Evolutionary conservation across 352 stramenopile genomes (phyloP), one percentile per base, ranked within the genome.

Genomic region (Phytophthora ohioensis): DNA sequence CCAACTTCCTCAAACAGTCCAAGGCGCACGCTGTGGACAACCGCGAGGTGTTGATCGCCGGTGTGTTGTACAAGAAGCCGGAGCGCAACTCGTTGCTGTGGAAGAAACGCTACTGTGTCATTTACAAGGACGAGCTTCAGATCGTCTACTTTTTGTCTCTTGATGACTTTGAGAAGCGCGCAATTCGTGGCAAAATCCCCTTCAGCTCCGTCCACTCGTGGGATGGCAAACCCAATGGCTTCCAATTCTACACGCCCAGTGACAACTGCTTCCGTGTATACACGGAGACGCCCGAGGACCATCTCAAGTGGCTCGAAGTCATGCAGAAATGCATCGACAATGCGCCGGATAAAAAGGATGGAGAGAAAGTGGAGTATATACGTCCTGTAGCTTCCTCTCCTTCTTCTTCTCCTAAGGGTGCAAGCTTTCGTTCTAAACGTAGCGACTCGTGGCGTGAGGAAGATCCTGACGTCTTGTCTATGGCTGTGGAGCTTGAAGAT

Each of bases 221-320:
- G 88, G 88, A 95, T 49, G 88, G 88, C 71, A 95, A 95, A 73
- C 88, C 88, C 43, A 87, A 95, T 52, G 88, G 85, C 60, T 92
- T 95, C 71, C 88, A 95, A 78, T 95, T 95, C 79, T 95, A 93
- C 78, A 93, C 88, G 55, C 88, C 88, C 15, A 77, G 75, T 38
- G 91, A 95, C 76, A 88, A 92, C 71, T 91, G 82, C 82, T 95
- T 92, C 79, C 84, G 87, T 57, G 85, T 95, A 58, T 95, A 95
- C 84, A 91, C 84, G 39, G 88, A 93, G 57, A 83, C 80, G n/a
- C 47, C 73, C 13, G 82, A 89, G 36, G 85, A 95, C 64, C 87
- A 91, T 61, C 35, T 59, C 58, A 75, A 88, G 57, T 95, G 88
- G 88, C 58, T 95, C 36, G 63, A 75, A 9, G 72, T 74, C 64